Conservation (phyloP, 768 basidiomycete genomes). For the Chiua virens region DNA sequence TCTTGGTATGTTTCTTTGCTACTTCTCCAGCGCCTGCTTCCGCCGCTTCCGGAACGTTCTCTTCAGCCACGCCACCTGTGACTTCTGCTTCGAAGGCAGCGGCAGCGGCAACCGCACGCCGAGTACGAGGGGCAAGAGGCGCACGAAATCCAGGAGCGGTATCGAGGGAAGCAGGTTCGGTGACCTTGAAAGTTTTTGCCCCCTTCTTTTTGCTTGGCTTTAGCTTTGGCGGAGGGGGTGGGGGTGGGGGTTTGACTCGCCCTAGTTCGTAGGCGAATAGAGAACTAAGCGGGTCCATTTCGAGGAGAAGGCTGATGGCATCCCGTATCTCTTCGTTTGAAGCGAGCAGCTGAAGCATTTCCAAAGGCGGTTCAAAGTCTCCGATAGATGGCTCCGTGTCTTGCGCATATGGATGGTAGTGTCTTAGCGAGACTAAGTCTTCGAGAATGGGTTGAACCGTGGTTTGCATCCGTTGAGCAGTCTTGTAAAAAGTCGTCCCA, state of each 20-base stretch:
- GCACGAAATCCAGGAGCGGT: conserved; percentile 46
- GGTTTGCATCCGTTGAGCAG: conserved; percentile 62
- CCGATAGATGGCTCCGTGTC: conserved; percentile 42
- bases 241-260: conserved; percentile 57
- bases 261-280: conserved; percentile 71
- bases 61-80: conserved; percentile 12
- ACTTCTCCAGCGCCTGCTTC: conserved; percentile 17
- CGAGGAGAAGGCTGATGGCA: conserved; percentile 53
- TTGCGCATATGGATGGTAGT: conserved; percentile 13
- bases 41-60: conserved; percentile 1
- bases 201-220: conserved; percentile 44
- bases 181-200: conserved; percentile 18
- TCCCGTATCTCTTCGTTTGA: conserved; percentile 53
- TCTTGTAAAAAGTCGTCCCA: conserved; percentile 67
- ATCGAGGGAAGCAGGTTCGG: conserved; percentile 34
- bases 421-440: conserved; percentile 21
- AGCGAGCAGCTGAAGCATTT: conserved; percentile 54
- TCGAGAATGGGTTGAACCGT: conserved; percentile 37
- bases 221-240: conserved; percentile 48
- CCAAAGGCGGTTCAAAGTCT: conserved; percentile 71
- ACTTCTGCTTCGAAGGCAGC: conserved; percentile 47
- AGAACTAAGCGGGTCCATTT: conserved; percentile 59
- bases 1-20: conserved; percentile 29
- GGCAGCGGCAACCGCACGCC: conserved; percentile 41
- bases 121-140: conserved; percentile 51